phyloP scores from a whole-genome alignment of 2,329 filamentous ascomycete species.

The Monilinia fructicola region DNA sequence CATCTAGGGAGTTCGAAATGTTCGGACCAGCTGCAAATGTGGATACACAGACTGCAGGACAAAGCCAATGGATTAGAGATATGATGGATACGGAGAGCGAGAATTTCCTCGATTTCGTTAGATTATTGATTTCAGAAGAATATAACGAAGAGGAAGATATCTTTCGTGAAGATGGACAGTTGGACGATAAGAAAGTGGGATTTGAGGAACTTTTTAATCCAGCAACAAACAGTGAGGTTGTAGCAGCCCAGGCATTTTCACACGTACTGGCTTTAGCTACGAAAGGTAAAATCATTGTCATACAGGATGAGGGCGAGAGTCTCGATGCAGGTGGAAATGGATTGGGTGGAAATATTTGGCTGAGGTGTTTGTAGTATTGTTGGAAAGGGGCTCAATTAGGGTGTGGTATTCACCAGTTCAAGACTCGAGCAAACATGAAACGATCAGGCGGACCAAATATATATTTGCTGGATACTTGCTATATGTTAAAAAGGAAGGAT shows the following conservation, averaged over 20 bases:
- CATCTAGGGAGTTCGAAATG: slow-evolving; percentile 46
- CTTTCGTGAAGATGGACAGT: slow-evolving; percentile 21
- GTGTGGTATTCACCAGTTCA: not conserved
- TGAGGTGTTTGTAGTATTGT: slow-evolving; percentile 5
- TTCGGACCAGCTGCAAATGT: slow-evolving; percentile 44
- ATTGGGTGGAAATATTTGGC: slow-evolving; percentile 20
- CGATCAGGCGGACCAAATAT: not conserved
- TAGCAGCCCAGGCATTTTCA: slow-evolving; percentile 74
- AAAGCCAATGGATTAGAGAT: slow-evolving; percentile 50
- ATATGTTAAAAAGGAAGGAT: not conserved
- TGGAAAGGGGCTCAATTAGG: not conserved
- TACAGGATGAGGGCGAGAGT: slow-evolving; percentile 48
- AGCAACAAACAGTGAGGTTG: slow-evolving; percentile 49
- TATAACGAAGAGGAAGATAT: slow-evolving; percentile 26
- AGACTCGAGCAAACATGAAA: fast-evolving
- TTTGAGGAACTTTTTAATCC: slow-evolving; percentile 72
- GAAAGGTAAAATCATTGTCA: slow-evolving; percentile 60
- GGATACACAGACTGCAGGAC: slow-evolving; percentile 50
- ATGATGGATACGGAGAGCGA: slow-evolving; percentile 57
- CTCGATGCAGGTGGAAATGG: slow-evolving; percentile 8
- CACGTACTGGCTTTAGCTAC: slow-evolving; percentile 71
- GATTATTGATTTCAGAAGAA: slow-evolving; percentile 45
- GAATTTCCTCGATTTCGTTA: slow-evolving; percentile 64
- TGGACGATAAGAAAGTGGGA: slow-evolving; percentile 49
- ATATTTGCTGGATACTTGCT: not conserved